Evolutionary conservation across 1,139 yeast species (phyloP), one percentile per base, ranked within the genome.

Genomic region (Candida pseudocylindracea): DNA sequence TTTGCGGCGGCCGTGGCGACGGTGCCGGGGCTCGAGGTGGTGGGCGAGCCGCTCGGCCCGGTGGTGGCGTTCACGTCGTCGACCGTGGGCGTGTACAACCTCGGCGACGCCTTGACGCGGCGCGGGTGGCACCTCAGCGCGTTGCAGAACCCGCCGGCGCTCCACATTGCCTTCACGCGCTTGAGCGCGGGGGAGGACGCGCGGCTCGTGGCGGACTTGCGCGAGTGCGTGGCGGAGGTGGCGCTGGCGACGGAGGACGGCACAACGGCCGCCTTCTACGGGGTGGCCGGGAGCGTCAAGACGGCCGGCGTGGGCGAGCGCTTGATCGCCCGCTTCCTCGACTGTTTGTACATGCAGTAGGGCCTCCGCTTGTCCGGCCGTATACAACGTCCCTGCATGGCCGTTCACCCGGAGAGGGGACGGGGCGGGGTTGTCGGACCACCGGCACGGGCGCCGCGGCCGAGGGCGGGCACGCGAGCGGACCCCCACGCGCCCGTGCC

Each of bases 121-220:
- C 60, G 61, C 36, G 96, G 95, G 2, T 88, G 96, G 96, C 96
- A 85, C 51, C 61, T 83, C 43, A 70, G 78, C 34, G 63, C 93
- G 1, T 57, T 88, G 38, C 98, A 88, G 52, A 66, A 67, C 36
- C 98, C 98, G 2, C 66, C 93, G 0, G 94, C 95, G 0, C 54
- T 88, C 33, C 98, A 88, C 49, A 60, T 88, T 46, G 96, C 96
- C 0, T 64, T 80, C 30, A 88, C 98, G 0, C 60, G 64, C 36
- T 63, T 81, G 31, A 70, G 92, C 1, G 67, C 67, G 2, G 58
- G 66, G 0, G 69, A 70, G 1, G 64, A 74, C 27, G 75, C 69
- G 36, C 72, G 68, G 28, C 60, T 88, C 41, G 54, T 78, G 26
- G 41, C 44, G 0, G 80, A 69, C 37, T 54, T 88, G 35, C 59